These are phyloP conservation scores for Blastobotrys illinoisensis DNA, from an alignment of 1,139 yeast genomes.

Conservation along the genomic window DNA sequence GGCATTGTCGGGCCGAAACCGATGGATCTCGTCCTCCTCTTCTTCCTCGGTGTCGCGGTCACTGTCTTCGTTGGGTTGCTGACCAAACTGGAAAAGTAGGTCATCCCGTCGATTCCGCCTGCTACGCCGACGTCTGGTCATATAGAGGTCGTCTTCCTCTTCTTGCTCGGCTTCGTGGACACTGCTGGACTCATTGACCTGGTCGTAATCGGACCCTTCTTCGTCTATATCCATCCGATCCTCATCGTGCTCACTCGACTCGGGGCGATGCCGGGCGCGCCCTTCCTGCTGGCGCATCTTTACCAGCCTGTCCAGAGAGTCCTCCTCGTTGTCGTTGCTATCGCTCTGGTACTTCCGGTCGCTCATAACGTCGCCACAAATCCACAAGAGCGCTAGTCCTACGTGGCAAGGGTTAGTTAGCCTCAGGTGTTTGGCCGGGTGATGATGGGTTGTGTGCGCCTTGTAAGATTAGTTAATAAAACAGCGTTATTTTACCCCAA, in stretches of 20 bases:
- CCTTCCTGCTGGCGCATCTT: conserved; percentile 7
- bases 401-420: neutral
- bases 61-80: neutral
- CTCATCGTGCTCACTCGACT: conserved; percentile 2
- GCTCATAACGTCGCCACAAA: neutral
- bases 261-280: neutral
- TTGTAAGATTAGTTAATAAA: neutral
- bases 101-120: neutral
- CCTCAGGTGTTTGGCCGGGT: neutral
- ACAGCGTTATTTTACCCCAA: neutral
- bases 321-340: conserved; percentile 5
- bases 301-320: conserved; percentile 7
- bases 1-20: neutral
- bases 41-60: conserved; percentile 4
- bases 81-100: neutral
- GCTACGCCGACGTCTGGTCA: neutral
- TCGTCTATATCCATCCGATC: conserved; percentile 6
- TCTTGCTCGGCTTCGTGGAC: conserved; percentile 4
- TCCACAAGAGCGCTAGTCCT: neutral
- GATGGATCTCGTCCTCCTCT: conserved; percentile 4
- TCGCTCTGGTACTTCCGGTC: neutral
- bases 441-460: neutral
- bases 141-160: conserved; percentile 2
- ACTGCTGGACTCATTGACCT: conserved; percentile 6
- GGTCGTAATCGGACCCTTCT: conserved; percentile 3